These are phyloP conservation scores for Starmerella bombi DNA, from an alignment of 805 yeast species.

Conservation along the genomic window DNA sequence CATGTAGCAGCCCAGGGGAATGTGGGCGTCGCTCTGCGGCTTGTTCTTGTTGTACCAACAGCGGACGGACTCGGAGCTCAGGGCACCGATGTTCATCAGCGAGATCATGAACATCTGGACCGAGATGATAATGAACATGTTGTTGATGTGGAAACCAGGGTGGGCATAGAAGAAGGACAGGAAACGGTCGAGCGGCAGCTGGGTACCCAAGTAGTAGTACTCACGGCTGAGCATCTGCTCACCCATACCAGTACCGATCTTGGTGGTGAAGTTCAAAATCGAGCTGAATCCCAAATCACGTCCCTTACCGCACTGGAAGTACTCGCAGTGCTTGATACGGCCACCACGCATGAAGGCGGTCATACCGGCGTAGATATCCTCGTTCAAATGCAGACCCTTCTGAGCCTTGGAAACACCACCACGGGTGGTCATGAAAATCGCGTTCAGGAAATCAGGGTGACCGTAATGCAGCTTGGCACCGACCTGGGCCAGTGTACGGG, in stretches of 20 bases:
- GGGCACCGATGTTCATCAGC: conserved; percentile 63
- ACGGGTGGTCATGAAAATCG: conserved; percentile 81
- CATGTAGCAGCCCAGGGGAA: conserved; percentile 77
- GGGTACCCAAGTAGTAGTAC: conserved; percentile 81
- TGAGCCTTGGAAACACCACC: conserved; percentile 95
- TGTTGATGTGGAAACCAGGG: conserved; percentile 90
- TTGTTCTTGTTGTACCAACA: conserved; percentile 54
- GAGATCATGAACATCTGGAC: conserved; percentile 78
- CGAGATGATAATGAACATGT: conserved; percentile 72
- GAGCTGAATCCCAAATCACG: conserved; percentile 90
- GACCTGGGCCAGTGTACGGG: conserved; percentile 81
- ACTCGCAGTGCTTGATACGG: conserved; percentile 87
- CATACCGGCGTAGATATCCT: conserved; percentile 95
- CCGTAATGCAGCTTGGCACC: conserved; percentile 95
- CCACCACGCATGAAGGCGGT: conserved; percentile 82
- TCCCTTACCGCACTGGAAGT: conserved; percentile 93
- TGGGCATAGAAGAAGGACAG: conserved; percentile 91
- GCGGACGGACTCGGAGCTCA: conserved; percentile 54
- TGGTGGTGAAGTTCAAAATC: conserved; percentile 82
- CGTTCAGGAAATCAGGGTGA: conserved; percentile 90
- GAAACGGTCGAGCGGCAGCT: conserved; percentile 76
- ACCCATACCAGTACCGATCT: conserved; percentile 98
- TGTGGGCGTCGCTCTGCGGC: conserved; percentile 60
- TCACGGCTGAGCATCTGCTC: conserved; percentile 88
- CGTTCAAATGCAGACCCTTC: conserved; percentile 82